A percentile compares a stretch with the other conserved stretches of the same genome.
These are phyloP conservation scores for Didymella keratinophila DNA, from an alignment of 2,329 filamentous ascomycete genomes.

Conservation along the genomic window DNA sequence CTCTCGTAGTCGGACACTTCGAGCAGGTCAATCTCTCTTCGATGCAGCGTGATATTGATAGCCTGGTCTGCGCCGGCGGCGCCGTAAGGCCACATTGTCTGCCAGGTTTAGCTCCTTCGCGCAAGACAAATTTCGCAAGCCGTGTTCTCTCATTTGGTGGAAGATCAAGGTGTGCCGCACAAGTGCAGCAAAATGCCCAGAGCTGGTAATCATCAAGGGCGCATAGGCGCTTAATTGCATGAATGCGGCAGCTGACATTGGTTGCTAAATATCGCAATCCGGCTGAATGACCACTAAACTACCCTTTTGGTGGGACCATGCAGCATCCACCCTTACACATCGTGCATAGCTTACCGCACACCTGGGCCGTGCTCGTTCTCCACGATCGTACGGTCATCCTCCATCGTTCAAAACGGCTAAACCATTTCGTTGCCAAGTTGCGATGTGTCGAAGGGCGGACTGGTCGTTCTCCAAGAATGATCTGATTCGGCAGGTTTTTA, in stretches of 20 bases:
- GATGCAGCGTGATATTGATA: conserved; percentile 42
- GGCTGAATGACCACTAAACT: conserved; percentile 16
- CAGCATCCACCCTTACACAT: conserved; percentile 17
- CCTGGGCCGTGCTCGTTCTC: conserved; percentile 21
- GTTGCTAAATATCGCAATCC: conserved; percentile 27
- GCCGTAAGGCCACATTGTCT: conserved; percentile 29
- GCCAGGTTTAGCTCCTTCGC: conserved; percentile 43
- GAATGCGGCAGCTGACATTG: conserved; percentile 25
- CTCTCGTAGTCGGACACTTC: conserved; percentile 14
- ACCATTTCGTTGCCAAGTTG: conserved; percentile 11
- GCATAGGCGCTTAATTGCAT: conserved; percentile 44
- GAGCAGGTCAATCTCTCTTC: conserved; percentile 35
- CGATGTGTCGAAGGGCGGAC: conserved; percentile 6
- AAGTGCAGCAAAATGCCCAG: conserved; percentile 33
- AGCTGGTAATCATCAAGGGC: conserved; percentile 26
- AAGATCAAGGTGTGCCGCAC: conserved; percentile 33
- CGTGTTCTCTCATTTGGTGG: conserved; percentile 39
- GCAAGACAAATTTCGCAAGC: conserved; percentile 32
- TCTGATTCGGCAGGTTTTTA: conserved; percentile 6
- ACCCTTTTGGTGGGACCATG: conserved; percentile 10
- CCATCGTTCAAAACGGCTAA: conserved; percentile 10
- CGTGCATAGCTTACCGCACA: conserved; percentile 18
- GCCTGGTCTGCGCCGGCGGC: conserved; percentile 39
- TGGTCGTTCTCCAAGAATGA: neutral
- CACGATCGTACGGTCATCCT: conserved; percentile 5